These are phyloP conservation scores for Sphaerulina vaccinii DNA, from an alignment of 2,329 filamentous ascomycete species.

Conservation along the genomic window DNA sequence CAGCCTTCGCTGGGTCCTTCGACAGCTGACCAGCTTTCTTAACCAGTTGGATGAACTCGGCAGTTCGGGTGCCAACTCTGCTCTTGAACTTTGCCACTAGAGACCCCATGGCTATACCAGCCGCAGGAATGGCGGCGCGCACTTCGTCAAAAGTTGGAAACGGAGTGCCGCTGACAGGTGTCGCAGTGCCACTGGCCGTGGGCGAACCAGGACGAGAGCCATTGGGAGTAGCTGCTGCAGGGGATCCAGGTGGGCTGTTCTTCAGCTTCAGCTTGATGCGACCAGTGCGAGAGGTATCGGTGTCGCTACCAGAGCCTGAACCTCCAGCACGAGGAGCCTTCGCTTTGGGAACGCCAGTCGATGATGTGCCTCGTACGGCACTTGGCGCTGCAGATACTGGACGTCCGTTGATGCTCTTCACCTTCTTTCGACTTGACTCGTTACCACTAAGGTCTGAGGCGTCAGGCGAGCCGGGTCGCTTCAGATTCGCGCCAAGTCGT, in stretches of 20 bases:
- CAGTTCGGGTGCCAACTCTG: conserved; percentile 40
- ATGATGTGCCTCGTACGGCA: conserved; percentile 28
- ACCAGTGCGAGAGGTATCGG: conserved; percentile 64
- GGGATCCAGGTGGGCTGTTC: conserved; percentile 48
- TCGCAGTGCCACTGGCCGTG: conserved; percentile 25
- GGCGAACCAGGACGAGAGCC: conserved; percentile 39
- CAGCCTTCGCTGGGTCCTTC: conserved; percentile 24
- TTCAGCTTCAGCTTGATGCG: conserved; percentile 59
- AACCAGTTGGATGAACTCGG: conserved; percentile 46
- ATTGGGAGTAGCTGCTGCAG: conserved; percentile 34
- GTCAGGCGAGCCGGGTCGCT: conserved; percentile 82
- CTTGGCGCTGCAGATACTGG: conserved; percentile 38
- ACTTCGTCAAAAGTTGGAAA: conserved; percentile 48
- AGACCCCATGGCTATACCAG: conserved; percentile 45
- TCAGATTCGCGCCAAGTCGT: conserved; percentile 58
- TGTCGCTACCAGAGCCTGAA: conserved; percentile 67
- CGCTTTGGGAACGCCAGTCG: conserved; percentile 19
- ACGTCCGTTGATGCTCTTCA: conserved; percentile 40
- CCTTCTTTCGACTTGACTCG: conserved; percentile 78
- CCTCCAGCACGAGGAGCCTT: conserved; percentile 21
- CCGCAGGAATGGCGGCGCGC: conserved; percentile 44
- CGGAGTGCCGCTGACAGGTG: conserved; percentile 15
- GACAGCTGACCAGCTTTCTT: conserved; percentile 38
- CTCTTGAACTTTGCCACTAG: conserved; percentile 45
- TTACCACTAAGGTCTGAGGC: conserved; percentile 89